Conservation (phyloP, 1,284 basidiomycete genomes). For the Phlebopus sp. region DNA sequence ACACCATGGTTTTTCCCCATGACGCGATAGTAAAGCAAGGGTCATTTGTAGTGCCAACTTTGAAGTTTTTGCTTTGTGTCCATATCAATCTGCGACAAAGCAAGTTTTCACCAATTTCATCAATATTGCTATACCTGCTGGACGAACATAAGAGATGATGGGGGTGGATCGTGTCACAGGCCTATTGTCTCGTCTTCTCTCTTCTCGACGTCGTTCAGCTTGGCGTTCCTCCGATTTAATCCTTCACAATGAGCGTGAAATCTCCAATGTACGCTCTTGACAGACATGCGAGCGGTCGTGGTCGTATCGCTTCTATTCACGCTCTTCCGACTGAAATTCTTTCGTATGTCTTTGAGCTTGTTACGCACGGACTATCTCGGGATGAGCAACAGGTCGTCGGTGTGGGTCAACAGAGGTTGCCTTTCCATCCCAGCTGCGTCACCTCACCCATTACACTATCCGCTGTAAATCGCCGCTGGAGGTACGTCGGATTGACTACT, state of each 20-base stretch:
- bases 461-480: constrained; percentile 49
- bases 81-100: constrained; percentile 6
- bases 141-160: too few relatives aligned
- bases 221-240: too few relatives aligned
- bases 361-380: constrained; percentile 28
- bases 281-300: not conserved
- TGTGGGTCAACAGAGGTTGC: constrained; percentile 21
- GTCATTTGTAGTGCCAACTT: too few relatives aligned
- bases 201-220: too few relatives aligned
- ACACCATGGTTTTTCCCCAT: too few relatives aligned
- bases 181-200: too few relatives aligned
- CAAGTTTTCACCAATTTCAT: not conserved
- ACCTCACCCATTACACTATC: constrained; percentile 43
- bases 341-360: constrained; percentile 47
- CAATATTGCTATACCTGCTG: not conserved
- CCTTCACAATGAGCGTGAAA: not conserved
- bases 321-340: constrained; percentile 49
- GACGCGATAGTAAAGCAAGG: too few relatives aligned
- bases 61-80: constrained; percentile 4
- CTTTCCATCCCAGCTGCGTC: constrained; percentile 39
- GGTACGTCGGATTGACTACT: constrained; percentile 43
- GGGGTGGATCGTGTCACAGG: too few relatives aligned
- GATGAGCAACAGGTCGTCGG: constrained; percentile 7
- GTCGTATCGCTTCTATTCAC: constrained; percentile 27
- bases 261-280: not conserved